Conservation (phyloP, 2,329 filamentous ascomycete genomes). For the Septoria petroselini region DNA sequence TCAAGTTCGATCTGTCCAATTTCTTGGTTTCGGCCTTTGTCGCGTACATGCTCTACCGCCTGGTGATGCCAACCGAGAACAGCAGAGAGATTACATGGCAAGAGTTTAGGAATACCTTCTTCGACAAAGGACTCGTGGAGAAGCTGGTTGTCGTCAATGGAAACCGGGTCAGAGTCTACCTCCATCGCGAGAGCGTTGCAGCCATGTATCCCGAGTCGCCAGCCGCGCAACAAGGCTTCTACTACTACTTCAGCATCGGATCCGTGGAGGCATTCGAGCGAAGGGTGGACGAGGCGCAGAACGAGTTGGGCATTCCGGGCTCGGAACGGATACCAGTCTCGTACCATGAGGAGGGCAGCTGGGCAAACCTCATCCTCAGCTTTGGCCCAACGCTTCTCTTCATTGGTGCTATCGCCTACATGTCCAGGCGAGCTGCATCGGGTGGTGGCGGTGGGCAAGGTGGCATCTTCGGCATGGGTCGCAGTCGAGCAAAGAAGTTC, state of each 20-base stretch:
- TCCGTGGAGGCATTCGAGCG: slow-evolving; percentile 91
- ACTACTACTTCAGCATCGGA: slow-evolving; percentile 93
- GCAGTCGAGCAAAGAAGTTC: slow-evolving; percentile 94
- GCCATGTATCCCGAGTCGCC: slow-evolving; percentile 73
- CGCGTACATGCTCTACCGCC: slow-evolving; percentile 61
- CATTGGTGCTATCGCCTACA: slow-evolving; percentile 76
- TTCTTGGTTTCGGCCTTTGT: slow-evolving; percentile 58
- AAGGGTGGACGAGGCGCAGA: slow-evolving; percentile 81
- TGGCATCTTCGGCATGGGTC: slow-evolving; percentile 92
- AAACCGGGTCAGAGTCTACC: slow-evolving; percentile 72
- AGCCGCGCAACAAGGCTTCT: slow-evolving; percentile 65
- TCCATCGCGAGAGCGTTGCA: slow-evolving; percentile 71
- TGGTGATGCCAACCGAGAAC: slow-evolving; percentile 64
- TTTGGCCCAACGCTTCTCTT: slow-evolving; percentile 87
- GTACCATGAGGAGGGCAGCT: slow-evolving; percentile 73
- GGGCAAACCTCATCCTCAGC: slow-evolving; percentile 68
- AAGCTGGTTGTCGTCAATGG: slow-evolving; percentile 80
- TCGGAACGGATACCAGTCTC: slow-evolving; percentile 90
- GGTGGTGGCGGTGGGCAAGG: slow-evolving; percentile 60
- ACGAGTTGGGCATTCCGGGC: slow-evolving; percentile 78
- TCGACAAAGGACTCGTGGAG: slow-evolving; percentile 93
- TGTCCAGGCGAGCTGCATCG: slow-evolving; percentile 70
- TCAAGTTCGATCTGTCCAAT: slow-evolving; percentile 56
- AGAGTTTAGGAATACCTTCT: slow-evolving; percentile 87
- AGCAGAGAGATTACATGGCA: slow-evolving; percentile 92